These are phyloP conservation scores for Eragrostis nindensis DNA, from an alignment of 176 grass and related monocot genomes.

Conservation along the genomic window DNA sequence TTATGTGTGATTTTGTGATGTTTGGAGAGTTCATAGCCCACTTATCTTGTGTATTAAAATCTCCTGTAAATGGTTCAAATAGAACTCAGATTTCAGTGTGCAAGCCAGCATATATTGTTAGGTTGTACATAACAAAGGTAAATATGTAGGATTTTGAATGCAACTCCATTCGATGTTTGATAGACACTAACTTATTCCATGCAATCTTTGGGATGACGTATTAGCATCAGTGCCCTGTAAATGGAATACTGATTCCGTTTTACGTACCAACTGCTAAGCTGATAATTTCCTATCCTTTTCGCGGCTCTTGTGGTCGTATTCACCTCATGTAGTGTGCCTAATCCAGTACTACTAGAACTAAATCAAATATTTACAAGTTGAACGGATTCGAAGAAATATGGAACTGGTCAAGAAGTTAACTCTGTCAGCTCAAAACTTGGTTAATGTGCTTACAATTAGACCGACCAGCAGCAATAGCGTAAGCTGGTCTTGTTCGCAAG, in stretches of 20 bases:
- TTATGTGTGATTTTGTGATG: background rate
- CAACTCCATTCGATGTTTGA: background rate
- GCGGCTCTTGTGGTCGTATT: background rate
- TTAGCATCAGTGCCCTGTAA: conserved; percentile 31
- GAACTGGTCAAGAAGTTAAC: conserved; percentile 6
- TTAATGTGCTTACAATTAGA: conserved; percentile 35
- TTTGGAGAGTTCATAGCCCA: background rate
- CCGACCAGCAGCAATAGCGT: conserved; percentile 23
- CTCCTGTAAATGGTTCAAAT: too few relatives aligned
- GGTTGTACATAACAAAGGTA: background rate
- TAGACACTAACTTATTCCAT: conserved; percentile 8
- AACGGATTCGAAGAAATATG: background rate
- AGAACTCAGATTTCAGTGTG: background rate
- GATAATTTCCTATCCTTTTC: conserved; percentile 13
- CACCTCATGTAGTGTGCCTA: conserved; percentile 21
- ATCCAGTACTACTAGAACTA: conserved; percentile 1
- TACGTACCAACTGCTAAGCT: background rate
- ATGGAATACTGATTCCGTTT: background rate
- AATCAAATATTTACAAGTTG: conserved; percentile 36
- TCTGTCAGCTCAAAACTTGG: conserved; percentile 33
- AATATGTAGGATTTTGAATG: background rate
- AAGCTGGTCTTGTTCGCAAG: conserved; percentile 63
- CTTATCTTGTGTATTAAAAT: conserved; percentile 7
- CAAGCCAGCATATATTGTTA: background rate
- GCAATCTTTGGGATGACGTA: conserved; percentile 1